phyloP scores from a whole-genome alignment of 2,329 filamentous ascomycete genomes.

The Colletotrichum scovillei region DNA sequence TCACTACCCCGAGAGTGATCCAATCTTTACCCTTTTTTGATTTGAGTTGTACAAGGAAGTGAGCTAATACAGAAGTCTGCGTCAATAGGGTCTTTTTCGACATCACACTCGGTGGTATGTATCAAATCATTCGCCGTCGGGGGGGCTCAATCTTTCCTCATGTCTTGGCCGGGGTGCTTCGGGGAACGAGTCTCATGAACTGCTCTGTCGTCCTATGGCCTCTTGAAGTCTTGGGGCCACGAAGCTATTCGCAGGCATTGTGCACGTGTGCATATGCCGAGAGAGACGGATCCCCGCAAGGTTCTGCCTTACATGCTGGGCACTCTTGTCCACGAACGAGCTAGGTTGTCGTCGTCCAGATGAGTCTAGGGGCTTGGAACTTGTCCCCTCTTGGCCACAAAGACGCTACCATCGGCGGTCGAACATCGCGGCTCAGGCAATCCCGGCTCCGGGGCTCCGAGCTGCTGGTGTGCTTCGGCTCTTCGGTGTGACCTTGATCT shows the following conservation, averaged over 20 bases:
- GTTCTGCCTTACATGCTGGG: neutral
- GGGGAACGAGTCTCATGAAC: neutral
- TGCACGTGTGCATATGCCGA: conserved; percentile 6
- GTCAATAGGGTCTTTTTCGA: conserved; percentile 75
- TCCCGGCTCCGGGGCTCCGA: neutral
- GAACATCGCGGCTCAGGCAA: neutral
- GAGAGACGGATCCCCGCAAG: neutral
- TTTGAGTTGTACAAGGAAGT: neutral
- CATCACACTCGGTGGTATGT: conserved; percentile 78
- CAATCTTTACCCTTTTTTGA: neutral
- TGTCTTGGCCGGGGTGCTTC: neutral
- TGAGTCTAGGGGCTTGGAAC: neutral
- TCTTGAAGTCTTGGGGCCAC: neutral
- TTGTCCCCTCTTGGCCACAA: neutral
- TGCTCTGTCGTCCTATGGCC: neutral
- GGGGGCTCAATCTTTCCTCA: conserved; percentile 43
- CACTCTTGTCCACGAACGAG: neutral
- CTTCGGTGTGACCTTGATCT: neutral
- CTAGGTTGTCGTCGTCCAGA: neutral
- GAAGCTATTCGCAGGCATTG: conserved; percentile 2
- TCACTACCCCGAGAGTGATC: neutral
- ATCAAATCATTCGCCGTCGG: neutral
- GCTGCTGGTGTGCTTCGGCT: neutral
- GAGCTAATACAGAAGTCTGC: conserved; percentile 26
- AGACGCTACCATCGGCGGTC: neutral